Base-by-base conservation (phyloP, 192 early-diverging fungal genomes). In the Geosiphon pyriformis region DNA sequence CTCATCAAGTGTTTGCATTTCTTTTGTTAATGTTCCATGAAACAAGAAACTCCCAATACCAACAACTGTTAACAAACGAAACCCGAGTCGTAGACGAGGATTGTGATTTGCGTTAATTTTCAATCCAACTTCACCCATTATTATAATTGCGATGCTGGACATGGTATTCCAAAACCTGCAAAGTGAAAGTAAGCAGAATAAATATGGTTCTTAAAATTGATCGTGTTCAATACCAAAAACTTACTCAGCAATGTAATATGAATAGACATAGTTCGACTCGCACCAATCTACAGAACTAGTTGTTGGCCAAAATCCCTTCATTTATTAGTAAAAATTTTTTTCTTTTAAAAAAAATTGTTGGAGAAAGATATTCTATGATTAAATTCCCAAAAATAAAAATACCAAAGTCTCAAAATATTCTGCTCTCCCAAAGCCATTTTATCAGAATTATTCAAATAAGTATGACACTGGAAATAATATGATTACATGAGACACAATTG, bases 11-110 rank as follows among this genome's bases (percentile, higher is more conserved):
- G 84, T 83, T 55, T 92, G 90, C 81, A 83, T 84, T 20, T 76
- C 69, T 69, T 85, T 85, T 42, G 78, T 75, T 3, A 93, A 75
- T 0, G 91, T 90, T 18, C 82, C 88, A 70, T 91, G 91, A 79
- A 91, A 91, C 62, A 88, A 75, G 61, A 86, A 87, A 55, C 84
- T 87, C 20, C 91, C 91, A 23, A 88, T 71, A 10, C 91, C 91
- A n/a, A 93, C 84, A 0, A 88, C 73, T 17, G 84, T 79, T 49
- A 92, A 80, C 2, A 83, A 77, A 3, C 78, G 73, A 50, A 81
- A 84, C 7, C 81, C 77, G 17, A 85, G 42, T 51, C 77, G 81
- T 59, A 82, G 82, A 23, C 82, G 74, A 30, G 72, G 71, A 7
- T 50, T 53, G 69, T 80, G 57, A 29, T 67, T 67, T 6, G 75